A percentile compares a stretch with the other conserved stretches of the same genome.
Evolutionary conservation across 1,284 basidiomycete species (phyloP).

Genomic region (Rhizoctonia solani): DNA sequence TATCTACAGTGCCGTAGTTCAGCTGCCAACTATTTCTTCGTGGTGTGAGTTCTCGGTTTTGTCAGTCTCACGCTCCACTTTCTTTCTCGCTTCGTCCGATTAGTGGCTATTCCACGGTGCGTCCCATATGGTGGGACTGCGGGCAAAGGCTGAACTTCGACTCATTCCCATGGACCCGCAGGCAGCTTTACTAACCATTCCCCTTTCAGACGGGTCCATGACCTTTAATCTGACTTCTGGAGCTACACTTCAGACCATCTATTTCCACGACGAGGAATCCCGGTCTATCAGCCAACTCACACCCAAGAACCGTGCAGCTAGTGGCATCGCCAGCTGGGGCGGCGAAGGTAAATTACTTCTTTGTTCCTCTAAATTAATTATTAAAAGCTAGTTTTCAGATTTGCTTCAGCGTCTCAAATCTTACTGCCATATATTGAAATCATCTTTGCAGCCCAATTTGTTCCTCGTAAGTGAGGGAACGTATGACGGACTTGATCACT

Average conservation of each 20-base stretch:
- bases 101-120: not conserved
- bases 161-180: not conserved
- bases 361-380: not conserved
- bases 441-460: conserved; percentile 75
- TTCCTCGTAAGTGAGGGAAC: conserved; percentile 67
- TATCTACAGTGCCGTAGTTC: conserved; percentile 87
- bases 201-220: conserved; percentile 65
- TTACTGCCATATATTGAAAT: conserved; percentile 77
- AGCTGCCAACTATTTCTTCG: conserved; percentile 80
- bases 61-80: not conserved
- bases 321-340: conserved; percentile 59
- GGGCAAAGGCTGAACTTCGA: not conserved
- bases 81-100: not conserved
- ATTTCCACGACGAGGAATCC: conserved; percentile 97
- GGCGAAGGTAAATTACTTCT: conserved; percentile 55
- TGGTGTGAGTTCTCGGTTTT: conserved; percentile 69
- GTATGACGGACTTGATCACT: not conserved
- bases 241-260: conserved; percentile 84
- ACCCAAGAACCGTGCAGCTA: conserved; percentile 39
- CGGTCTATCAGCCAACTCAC: conserved; percentile 60
- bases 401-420: conserved; percentile 70
- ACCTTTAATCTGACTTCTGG: conserved; percentile 87
- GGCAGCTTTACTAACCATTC: conserved; percentile 24
- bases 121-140: not conserved
- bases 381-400: conserved; percentile 49